These are phyloP conservation scores for Starmerella geochares DNA, from an alignment of 805 yeast species.

Conservation along the genomic window DNA sequence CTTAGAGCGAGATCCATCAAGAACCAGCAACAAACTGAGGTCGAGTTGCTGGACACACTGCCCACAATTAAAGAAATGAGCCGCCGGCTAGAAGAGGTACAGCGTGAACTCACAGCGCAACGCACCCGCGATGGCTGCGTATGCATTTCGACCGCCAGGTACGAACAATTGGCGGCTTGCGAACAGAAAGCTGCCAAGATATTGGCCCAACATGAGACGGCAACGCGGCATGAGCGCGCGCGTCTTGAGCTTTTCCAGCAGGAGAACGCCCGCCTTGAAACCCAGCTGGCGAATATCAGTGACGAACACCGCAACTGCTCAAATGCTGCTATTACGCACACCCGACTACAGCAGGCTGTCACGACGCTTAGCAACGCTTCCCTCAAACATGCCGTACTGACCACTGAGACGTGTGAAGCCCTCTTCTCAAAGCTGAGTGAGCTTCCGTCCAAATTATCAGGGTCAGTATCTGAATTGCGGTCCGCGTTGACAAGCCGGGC, in stretches of 20 bases:
- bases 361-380: background rate
- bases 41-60: constrained; percentile 46
- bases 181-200: constrained; percentile 10
- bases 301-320: background rate
- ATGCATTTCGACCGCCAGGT: constrained; percentile 46
- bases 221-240: constrained; percentile 1
- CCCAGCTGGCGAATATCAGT: background rate
- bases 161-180: constrained; percentile 29
- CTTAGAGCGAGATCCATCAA: constrained; percentile 72
- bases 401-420: background rate
- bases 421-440: background rate
- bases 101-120: constrained; percentile 53
- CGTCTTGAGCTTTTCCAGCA: background rate
- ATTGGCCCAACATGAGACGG: constrained; percentile 10
- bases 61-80: constrained; percentile 44
- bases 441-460: background rate
- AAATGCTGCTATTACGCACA: background rate
- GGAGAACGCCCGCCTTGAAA: background rate
- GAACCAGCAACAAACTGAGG: constrained; percentile 59
- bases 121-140: constrained; percentile 62
- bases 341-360: background rate
- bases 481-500: background rate
- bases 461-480: background rate
- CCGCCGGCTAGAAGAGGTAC: constrained; percentile 45
- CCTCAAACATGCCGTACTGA: background rate